Percentiles rank a stretch among this genome's conserved stretches.
These are phyloP conservation scores for Quercus alba DNA, from an alignment of 306 rosid species.

Conservation along the genomic window DNA sequence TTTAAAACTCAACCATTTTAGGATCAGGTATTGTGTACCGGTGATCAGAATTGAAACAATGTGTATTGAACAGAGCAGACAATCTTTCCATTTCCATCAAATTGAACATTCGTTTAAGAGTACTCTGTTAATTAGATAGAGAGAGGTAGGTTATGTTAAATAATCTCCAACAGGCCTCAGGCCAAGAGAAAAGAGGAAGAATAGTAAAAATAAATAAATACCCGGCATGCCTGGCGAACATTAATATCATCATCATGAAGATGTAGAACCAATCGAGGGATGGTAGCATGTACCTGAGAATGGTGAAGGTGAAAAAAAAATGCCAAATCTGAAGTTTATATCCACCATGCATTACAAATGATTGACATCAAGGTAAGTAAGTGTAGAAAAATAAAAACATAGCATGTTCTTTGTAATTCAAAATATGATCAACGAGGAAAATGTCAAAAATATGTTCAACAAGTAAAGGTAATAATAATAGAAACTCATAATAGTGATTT, in stretches of 20 bases:
- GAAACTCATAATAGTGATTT: not conserved
- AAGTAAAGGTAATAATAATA: not conserved
- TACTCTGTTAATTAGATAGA: constrained; percentile 41
- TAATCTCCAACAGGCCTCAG: constrained; percentile 9
- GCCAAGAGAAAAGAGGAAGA: constrained; percentile 22
- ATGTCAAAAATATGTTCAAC: not conserved
- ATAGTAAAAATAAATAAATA: constrained; percentile 36
- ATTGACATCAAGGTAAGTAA: not conserved
- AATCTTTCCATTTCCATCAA: constrained; percentile 69
- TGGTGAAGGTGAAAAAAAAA: not conserved
- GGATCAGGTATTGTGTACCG: constrained; percentile 44
- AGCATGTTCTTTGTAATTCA: not conserved
- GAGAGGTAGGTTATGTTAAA: constrained; percentile 10
- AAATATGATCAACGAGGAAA: not conserved
- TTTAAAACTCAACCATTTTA: constrained; percentile 11
- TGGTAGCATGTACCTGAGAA: constrained; percentile 71
- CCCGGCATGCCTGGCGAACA: constrained; percentile 95
- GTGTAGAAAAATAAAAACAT: not conserved
- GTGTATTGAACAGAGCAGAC: constrained; percentile 45
- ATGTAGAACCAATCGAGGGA: constrained; percentile 92
- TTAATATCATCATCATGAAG: constrained; percentile 70
- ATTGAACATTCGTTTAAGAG: constrained; percentile 65
- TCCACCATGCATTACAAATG: not conserved
- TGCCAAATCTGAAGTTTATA: not conserved
- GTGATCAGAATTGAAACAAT: constrained; percentile 79